Evolutionary conservation across 2,329 filamentous ascomycete species (phyloP).

Genomic region (Biscogniauxia marginata): DNA sequence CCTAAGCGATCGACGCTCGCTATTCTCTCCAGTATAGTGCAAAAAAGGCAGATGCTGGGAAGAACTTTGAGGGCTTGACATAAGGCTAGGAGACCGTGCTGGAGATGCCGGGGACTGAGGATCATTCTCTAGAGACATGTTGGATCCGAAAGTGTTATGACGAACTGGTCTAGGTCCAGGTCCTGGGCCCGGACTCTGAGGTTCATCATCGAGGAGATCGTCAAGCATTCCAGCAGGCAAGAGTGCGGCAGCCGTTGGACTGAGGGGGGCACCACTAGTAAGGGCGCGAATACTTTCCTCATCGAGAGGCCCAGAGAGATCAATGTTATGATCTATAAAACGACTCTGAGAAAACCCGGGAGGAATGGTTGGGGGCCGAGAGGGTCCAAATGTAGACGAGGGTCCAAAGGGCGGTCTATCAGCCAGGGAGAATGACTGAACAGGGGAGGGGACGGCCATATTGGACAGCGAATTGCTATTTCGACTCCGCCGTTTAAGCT

Average conservation of each 20-base stretch:
- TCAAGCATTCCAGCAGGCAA: constrained; percentile 68
- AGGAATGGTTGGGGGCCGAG: constrained; percentile 38
- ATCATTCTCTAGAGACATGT: constrained; percentile 41
- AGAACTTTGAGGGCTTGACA: constrained; percentile 63
- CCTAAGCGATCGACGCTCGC: constrained; percentile 44
- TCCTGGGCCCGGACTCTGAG: constrained; percentile 41
- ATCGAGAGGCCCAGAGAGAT: constrained; percentile 46
- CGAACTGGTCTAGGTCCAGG: constrained; percentile 24
- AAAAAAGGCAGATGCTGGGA: constrained; percentile 57
- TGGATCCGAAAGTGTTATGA: constrained; percentile 37
- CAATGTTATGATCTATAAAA: constrained; percentile 49
- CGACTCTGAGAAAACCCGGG: constrained; percentile 53
- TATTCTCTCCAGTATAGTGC: constrained; percentile 43
- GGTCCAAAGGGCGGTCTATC: constrained; percentile 31
- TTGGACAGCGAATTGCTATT: constrained; percentile 48
- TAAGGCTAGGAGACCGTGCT: constrained; percentile 52
- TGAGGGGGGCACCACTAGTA: constrained; percentile 67
- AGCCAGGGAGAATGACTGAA: constrained; percentile 38
- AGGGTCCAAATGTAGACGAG: constrained; percentile 31
- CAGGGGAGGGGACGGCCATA: constrained; percentile 40
- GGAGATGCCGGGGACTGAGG: constrained; percentile 63
- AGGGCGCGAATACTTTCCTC: constrained; percentile 63
- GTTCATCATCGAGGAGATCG: constrained; percentile 60
- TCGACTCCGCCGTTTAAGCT: constrained; percentile 48
- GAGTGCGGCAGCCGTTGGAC: constrained; percentile 71